Evolutionary conservation across 768 basidiomycete species (phyloP), one percentile per base, ranked within the genome.

Genomic region (Boletus rubescentipes): DNA sequence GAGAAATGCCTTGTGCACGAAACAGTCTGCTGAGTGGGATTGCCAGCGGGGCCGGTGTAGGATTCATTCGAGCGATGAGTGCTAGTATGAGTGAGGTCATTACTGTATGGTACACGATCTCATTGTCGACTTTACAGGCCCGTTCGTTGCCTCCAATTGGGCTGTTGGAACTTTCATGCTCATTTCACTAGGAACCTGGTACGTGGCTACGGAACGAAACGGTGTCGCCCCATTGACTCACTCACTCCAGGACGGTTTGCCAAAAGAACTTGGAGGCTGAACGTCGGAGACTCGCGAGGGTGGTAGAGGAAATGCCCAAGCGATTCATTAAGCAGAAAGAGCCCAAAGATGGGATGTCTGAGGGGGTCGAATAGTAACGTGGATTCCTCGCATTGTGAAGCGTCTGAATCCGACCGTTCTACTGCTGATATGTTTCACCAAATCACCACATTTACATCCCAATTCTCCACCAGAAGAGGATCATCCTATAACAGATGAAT

Each of bases 21-120:
- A 86, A 81, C 55, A 87, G 87, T 64, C 71, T 93, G 35, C 71
- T 93, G 59, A 81, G 79, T 47, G 91, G 91, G 14, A 91, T 93
- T 60, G 86, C 84, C n/a, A 84, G 86, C 53, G 91, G 91, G 14
- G 78, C 77, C 1, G 91, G 89, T 2, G 80, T 93, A 50, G 91
- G 91, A 18, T 74, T 87, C 50, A 81, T 92, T 49, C 80, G 90
- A 51, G 85, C 83, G 3, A 69, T 91, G 61, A 79, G 79, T 62
- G 71, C 82, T 11, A 75, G 90, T 90, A 67, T 51, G 85, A 75
- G 37, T 36, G 12, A 46, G 6, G 52, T 37, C 43, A 21, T 49
- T n/a, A 10, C 29, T 40, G 21, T 15, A 42, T 23, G 23, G 16
- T 35, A 16, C 44, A 36, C 15, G 35, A 35, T 38, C 57, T 67